Conservation (phyloP, 495 filamentous ascomycete species). For the Filosporella fistucella region DNA sequence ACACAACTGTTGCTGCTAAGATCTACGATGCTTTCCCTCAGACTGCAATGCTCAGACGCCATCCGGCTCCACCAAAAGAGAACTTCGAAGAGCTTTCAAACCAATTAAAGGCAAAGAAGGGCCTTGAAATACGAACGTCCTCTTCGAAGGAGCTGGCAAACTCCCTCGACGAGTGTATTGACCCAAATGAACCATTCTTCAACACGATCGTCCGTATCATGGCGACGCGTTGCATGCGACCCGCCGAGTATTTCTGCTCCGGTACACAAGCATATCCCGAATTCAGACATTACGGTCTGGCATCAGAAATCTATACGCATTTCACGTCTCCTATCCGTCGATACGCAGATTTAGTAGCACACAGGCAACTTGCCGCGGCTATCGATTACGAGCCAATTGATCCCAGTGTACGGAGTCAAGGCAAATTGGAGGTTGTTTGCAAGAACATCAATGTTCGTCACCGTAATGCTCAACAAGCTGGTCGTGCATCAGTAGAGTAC, state of each 20-base stretch:
- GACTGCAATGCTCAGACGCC: slow-evolving; percentile 87
- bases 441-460: slow-evolving; percentile 97
- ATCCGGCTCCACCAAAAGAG: slow-evolving; percentile 84
- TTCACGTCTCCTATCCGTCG: slow-evolving; percentile 97
- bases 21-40: slow-evolving; percentile 89
- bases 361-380: slow-evolving; percentile 90
- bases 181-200: slow-evolving; percentile 88
- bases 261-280: slow-evolving; percentile 89
- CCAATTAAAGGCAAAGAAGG: slow-evolving; percentile 80
- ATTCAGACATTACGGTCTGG: slow-evolving; percentile 94
- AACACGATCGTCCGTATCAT: slow-evolving; percentile 96
- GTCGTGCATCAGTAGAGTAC: slow-evolving; percentile 88
- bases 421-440: slow-evolving; percentile 86
- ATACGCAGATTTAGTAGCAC: slow-evolving; percentile 90
- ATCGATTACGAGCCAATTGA: slow-evolving; percentile 86
- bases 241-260: slow-evolving; percentile 94
- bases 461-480: slow-evolving; percentile 93
- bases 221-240: slow-evolving; percentile 98
- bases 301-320: slow-evolving; percentile 95
- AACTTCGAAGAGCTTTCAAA: slow-evolving; percentile 93
- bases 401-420: slow-evolving; percentile 67
- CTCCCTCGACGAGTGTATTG: slow-evolving; percentile 80
- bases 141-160: slow-evolving; percentile 88
- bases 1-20: slow-evolving; percentile 84
- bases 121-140: slow-evolving; percentile 71